Evolutionary conservation across 2,329 filamentous ascomycete genomes (phyloP), one percentile per base, ranked within the genome.

Genomic region (Chalaropsis ovoidea): DNA sequence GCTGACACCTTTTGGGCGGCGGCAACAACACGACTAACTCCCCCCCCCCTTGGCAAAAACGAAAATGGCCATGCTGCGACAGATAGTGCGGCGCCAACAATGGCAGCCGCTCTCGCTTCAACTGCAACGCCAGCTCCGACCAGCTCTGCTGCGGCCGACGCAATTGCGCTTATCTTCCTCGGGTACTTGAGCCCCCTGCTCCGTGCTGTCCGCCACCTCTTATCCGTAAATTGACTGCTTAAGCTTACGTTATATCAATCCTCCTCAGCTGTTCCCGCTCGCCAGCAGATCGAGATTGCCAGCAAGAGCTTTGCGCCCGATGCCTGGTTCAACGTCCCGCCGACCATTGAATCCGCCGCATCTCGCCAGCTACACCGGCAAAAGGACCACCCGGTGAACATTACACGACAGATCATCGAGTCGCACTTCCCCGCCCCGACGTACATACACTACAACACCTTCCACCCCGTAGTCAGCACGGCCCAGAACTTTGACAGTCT

Each of bases 401-500:
- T 97, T 71, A 97, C 94, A 11, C 86, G 94, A 47, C 85, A 91
- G 71, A 87, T 99, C 68, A 95, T 99, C 72, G 89, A 97, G 77
- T 90, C 89, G 65, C 86, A 87, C 68, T 99, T 97, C 74, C 86
- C 90, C 0, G 73, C 74, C 2, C 84, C 88, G 0, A 83, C 81
- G 10, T 96, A 86, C 77, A 85, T 83, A 67, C 86, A 88, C 71
- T 85, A 96, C 79, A 90, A 90, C 72, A 79, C 84, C 64, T 84
- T 92, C 71, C 86, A 87, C 70, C 93, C 94, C 0, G 85, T 96
- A 49, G 94, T 97, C 27, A 86, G 87, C 42, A 88, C 90, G 1
- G 76, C 80, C 11, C 88, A 96, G 73, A 99, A 99, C 75, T 99
- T 99, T 73, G 94, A 99, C 76, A 94, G 92, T n/a, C 80, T 99